Percentiles rank a stretch among this genome's conserved stretches.
phyloP scores from a whole-genome alignment of 2,329 filamentous ascomycete genomes.

The Cladophialophora chaetospira region DNA sequence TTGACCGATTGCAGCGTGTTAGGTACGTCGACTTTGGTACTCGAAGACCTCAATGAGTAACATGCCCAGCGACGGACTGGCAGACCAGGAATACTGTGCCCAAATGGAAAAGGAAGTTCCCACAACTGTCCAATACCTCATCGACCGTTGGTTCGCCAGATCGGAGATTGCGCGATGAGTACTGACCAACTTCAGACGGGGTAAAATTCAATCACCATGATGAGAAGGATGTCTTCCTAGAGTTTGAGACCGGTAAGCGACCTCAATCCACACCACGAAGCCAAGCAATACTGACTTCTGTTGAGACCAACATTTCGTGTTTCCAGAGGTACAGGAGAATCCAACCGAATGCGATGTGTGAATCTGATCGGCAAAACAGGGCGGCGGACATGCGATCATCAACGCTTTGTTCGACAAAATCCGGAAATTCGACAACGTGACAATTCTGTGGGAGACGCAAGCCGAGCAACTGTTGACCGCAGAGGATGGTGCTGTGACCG shows the following conservation, averaged over 20 bases:
- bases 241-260: slow-evolving; percentile 40
- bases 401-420: slow-evolving; percentile 43
- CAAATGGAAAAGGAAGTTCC: slow-evolving; percentile 43
- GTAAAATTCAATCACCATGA: slow-evolving; percentile 40
- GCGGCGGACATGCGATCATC: slow-evolving; percentile 44
- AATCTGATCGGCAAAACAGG: slow-evolving; percentile 17
- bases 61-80: slow-evolving; percentile 35
- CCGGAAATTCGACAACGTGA: slow-evolving; percentile 37
- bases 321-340: slow-evolving; percentile 36
- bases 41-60: not conserved
- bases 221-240: slow-evolving; percentile 45
- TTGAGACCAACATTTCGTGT: slow-evolving; percentile 43
- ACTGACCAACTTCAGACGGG: slow-evolving; percentile 29
- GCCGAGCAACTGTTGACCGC: slow-evolving; percentile 40
- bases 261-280: not conserved
- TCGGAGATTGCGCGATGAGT: not conserved
- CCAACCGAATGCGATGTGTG: not conserved
- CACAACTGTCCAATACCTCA: slow-evolving; percentile 41
- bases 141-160: slow-evolving; percentile 34
- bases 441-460: slow-evolving; percentile 45
- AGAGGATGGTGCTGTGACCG: slow-evolving; percentile 40
- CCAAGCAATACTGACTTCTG: not conserved
- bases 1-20: slow-evolving; percentile 14
- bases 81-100: slow-evolving; percentile 44
- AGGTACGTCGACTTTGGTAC: slow-evolving; percentile 3